phyloP scores from a whole-genome alignment of 371 early-diverging fungal genomes.

The Mucor indicus region DNA sequence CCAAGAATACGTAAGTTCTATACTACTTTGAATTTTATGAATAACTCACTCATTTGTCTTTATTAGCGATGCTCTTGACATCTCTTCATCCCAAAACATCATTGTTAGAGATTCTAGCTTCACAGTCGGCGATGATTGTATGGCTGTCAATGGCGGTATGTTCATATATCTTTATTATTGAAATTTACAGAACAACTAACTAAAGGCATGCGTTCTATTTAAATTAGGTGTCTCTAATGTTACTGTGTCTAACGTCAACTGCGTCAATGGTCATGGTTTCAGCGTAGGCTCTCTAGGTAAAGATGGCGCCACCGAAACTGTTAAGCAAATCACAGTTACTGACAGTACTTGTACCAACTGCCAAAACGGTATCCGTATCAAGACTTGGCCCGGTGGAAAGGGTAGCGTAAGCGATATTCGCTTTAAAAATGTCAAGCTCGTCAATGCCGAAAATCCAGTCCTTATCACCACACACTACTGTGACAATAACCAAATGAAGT shows the following conservation, averaged over 20 bases:
- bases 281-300: slow-evolving; percentile 37
- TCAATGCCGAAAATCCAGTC: slow-evolving; percentile 27
- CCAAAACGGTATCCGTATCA: slow-evolving; percentile 38
- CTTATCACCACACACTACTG: slow-evolving; percentile 37
- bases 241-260: slow-evolving; percentile 19
- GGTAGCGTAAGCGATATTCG: slow-evolving; percentile 26
- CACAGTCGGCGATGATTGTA: slow-evolving; percentile 33
- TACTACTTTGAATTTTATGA: neutral
- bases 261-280: slow-evolving; percentile 33
- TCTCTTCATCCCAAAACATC: slow-evolving; percentile 22
- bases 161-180: neutral
- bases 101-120: slow-evolving; percentile 18
- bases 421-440: slow-evolving; percentile 17
- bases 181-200: neutral
- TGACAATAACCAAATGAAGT: slow-evolving; percentile 24
- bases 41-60: neutral
- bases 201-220: too few species aligned
- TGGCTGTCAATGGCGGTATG: slow-evolving; percentile 26
- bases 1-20: slow-evolving; percentile 24
- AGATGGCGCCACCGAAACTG: slow-evolving; percentile 22
- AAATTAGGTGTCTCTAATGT: slow-evolving; percentile 20
- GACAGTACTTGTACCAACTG: slow-evolving; percentile 28
- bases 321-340: slow-evolving; percentile 20
- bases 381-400: slow-evolving; percentile 38
- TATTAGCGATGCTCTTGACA: slow-evolving; percentile 28